These are phyloP conservation scores for Liquidambar formosana DNA, from an alignment of 164 flowering plant species.

Conservation along the genomic window DNA sequence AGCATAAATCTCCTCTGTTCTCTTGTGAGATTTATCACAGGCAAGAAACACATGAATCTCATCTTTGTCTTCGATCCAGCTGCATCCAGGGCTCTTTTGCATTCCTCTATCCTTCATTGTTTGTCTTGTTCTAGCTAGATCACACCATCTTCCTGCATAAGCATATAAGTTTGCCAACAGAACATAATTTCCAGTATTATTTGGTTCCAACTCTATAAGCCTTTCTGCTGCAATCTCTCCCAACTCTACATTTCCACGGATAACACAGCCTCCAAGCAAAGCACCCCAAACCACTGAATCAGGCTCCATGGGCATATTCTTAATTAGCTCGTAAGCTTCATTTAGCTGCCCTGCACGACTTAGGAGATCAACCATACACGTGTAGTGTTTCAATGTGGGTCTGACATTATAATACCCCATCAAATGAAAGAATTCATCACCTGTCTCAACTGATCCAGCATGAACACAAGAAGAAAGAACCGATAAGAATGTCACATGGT, in stretches of 20 bases:
- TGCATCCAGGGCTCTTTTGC: slow-evolving; percentile 71
- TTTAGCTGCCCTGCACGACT: slow-evolving; percentile 53
- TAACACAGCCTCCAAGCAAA: slow-evolving; percentile 62
- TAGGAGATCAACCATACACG: slow-evolving; percentile 70
- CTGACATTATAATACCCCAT: slow-evolving; percentile 42
- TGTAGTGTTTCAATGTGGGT: slow-evolving; percentile 65
- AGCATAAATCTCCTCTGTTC: slow-evolving; percentile 47
- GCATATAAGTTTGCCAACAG: slow-evolving; percentile 68
- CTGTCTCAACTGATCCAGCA: slow-evolving; percentile 51
- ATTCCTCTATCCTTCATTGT: slow-evolving; percentile 48
- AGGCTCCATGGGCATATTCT: slow-evolving; percentile 41
- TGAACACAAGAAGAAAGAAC: slow-evolving; percentile 71
- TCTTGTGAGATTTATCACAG: slow-evolving; percentile 55
- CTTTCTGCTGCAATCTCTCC: slow-evolving; percentile 58
- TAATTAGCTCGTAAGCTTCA: slow-evolving; percentile 49
- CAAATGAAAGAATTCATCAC: slow-evolving; percentile 43
- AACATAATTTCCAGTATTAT: slow-evolving; percentile 53
- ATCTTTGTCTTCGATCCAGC: slow-evolving; percentile 69
- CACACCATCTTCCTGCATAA: slow-evolving; percentile 52
- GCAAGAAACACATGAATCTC: slow-evolving; percentile 60
- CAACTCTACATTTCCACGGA: slow-evolving; percentile 41
- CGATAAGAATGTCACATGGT: slow-evolving; percentile 61
- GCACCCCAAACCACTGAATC: slow-evolving; percentile 68
- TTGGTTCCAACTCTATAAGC: slow-evolving; percentile 56
- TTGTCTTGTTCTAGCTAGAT: slow-evolving; percentile 50